These are phyloP conservation scores for Sclerotinia spermophila DNA, from an alignment of 2,329 filamentous ascomycete genomes.

Conservation along the genomic window DNA sequence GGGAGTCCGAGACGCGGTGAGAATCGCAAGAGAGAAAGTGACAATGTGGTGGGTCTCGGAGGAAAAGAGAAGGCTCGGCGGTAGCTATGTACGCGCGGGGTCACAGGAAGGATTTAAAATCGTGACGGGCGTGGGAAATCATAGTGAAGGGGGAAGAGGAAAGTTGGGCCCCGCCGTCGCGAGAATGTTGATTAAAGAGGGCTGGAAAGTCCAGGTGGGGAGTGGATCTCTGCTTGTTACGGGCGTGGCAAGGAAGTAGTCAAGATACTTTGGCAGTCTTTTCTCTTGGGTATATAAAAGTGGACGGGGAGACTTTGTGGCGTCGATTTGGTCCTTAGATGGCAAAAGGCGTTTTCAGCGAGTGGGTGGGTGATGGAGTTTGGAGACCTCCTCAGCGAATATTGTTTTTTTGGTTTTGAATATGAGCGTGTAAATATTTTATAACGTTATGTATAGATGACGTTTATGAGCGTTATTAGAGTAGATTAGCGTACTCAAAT, in stretches of 20 bases:
- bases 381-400: background rate
- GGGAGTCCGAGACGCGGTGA: conserved; percentile 72
- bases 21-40: conserved; percentile 68
- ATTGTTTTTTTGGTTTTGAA: background rate
- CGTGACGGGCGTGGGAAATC: conserved; percentile 75
- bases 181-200: conserved; percentile 68
- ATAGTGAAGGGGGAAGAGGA: conserved; percentile 73
- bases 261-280: background rate
- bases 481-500: background rate
- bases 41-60: conserved; percentile 75
- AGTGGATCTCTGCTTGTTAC: conserved; percentile 68
- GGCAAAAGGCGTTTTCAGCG: background rate
- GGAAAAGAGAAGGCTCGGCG: conserved; percentile 31
- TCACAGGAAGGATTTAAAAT: conserved; percentile 60
- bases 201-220: conserved; percentile 76
- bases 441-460: background rate
- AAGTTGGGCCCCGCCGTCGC: conserved; percentile 77
- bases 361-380: background rate
- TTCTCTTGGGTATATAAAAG: background rate
- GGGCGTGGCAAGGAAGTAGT: conserved; percentile 45
- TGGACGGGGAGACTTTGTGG: background rate
- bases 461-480: background rate
- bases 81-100: conserved; percentile 34
- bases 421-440: background rate
- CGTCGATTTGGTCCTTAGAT: background rate